A percentile compares a stretch with the other conserved stretches of the same genome.
Conservation (phyloP, 2,329 filamentous ascomycete species). For the Raffaelea ambrosiae region DNA sequence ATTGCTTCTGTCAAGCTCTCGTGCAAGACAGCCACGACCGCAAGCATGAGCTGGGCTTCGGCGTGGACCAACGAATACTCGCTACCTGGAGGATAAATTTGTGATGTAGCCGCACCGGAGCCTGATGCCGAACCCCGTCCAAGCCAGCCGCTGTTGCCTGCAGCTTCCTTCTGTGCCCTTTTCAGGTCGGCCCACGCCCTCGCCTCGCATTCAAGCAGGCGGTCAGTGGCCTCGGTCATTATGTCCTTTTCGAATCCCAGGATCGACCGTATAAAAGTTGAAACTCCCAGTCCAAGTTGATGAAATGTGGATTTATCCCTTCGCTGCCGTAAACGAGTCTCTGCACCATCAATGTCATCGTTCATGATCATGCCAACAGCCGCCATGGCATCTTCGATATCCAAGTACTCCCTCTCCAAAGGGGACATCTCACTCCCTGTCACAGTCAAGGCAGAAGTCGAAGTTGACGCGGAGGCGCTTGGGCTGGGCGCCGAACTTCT, state of each 20-base stretch:
- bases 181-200: conserved; percentile 69
- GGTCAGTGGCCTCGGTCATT: conserved; percentile 71
- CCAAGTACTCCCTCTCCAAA: conserved; percentile 33
- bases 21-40: conserved; percentile 80
- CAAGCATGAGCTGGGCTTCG: conserved; percentile 80
- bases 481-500: conserved; percentile 23
- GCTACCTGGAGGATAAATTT: conserved; percentile 70
- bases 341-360: conserved; percentile 81
- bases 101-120: conserved; percentile 21
- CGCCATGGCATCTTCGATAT: conserved; percentile 52
- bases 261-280: conserved; percentile 77
- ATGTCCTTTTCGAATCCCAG: conserved; percentile 87
- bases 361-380: conserved; percentile 72
- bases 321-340: conserved; percentile 61
- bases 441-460: conserved; percentile 4
- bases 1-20: conserved; percentile 88
- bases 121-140: neutral
- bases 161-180: conserved; percentile 56
- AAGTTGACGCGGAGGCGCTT: conserved; percentile 19
- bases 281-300: conserved; percentile 69
- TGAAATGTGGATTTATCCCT: conserved; percentile 81
- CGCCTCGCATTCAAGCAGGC: conserved; percentile 67
- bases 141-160: conserved; percentile 10
- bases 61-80: conserved; percentile 82
- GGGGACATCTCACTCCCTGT: conserved; percentile 15